Evolutionary conservation across 495 filamentous ascomycete species (phyloP).

Genomic region (Tuber magnatum): DNA sequence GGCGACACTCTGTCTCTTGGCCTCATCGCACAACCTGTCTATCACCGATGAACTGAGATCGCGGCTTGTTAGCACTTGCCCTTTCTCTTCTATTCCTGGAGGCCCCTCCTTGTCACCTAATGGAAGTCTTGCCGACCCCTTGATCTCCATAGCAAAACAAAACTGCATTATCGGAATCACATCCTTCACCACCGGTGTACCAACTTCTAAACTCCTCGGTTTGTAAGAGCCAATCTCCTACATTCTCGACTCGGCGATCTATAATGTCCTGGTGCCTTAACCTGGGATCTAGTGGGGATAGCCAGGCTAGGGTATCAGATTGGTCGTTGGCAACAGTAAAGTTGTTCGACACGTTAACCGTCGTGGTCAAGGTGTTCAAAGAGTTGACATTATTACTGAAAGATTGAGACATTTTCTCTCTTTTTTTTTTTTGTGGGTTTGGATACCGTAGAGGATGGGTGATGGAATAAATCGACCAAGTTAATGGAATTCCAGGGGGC

Average conservation of each 20-base stretch:
- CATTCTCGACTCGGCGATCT: too few relatives aligned
- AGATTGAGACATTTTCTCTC: not conserved
- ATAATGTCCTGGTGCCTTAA: too few relatives aligned
- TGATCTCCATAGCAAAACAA: not conserved
- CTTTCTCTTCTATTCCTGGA: not conserved
- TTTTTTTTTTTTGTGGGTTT: not conserved
- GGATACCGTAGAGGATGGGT: not conserved
- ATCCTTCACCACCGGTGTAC: not conserved
- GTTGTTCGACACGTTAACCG: not conserved
- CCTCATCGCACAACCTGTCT: not conserved
- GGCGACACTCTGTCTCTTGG: too few relatives aligned
- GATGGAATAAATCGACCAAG: not conserved
- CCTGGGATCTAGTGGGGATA: too few relatives aligned
- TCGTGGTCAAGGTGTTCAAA: not conserved
- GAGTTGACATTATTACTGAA: too few relatives aligned
- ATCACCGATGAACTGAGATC: not conserved
- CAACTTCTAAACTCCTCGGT: too few relatives aligned
- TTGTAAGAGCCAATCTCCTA: too few relatives aligned
- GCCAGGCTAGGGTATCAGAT: not conserved
- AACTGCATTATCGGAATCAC: not conserved
- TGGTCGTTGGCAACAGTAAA: not conserved
- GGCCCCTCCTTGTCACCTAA: not conserved
- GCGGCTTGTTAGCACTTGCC: not conserved
- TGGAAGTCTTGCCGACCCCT: not conserved
- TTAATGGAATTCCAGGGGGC: not conserved